Evolutionary conservation across 306 rosid species (phyloP), one percentile per base, ranked within the genome.

Genomic region (Gynostemma pentaphyllum): DNA sequence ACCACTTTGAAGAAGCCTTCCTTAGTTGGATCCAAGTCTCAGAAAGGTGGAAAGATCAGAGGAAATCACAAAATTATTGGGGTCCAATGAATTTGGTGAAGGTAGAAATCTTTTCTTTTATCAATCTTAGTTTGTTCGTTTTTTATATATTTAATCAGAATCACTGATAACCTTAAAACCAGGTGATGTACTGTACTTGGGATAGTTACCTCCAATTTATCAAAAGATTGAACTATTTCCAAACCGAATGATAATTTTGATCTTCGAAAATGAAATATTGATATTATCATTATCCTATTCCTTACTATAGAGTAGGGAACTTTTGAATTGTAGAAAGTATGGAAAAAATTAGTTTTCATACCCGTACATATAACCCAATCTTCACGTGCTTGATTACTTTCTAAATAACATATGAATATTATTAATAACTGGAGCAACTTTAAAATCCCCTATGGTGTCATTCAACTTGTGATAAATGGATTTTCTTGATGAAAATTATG

Each of bases 51-150:
- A 88, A 86, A 78, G 75, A 67, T 67, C 49, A 67, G 63, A 67
- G 50, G 77, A 71, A 76, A 76, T 29, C 79, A 75, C 69, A 48
- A 65, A 76, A 45, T 72, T 62, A 76, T 68, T 86, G 96, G 95
- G 94, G 82, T 75, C 88, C 88, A 19, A 82, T 82, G 90, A 84
- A 80, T 78, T 57, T 92, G 68, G 82, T 86, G 84, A 86, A 85
- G 99, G 99, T 92, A 84, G 72, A 70, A 54, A 66, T 51, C 50
- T 63, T 71, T 74, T 65, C 64, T 62, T 69, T 57, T 27, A 60
- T 34, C 41, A 24, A 8, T 29, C 27, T 28, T 63, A 15, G 23
- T 27, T 62, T 55, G 26, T 18, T 32, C n/a, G 44, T 55, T 57
- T 36, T n/a, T n/a, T n/a, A n/a, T n/a, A n/a, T n/a, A 46, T 63